Conservation (phyloP, 306 rosid species). For the Lotus japonicus region DNA sequence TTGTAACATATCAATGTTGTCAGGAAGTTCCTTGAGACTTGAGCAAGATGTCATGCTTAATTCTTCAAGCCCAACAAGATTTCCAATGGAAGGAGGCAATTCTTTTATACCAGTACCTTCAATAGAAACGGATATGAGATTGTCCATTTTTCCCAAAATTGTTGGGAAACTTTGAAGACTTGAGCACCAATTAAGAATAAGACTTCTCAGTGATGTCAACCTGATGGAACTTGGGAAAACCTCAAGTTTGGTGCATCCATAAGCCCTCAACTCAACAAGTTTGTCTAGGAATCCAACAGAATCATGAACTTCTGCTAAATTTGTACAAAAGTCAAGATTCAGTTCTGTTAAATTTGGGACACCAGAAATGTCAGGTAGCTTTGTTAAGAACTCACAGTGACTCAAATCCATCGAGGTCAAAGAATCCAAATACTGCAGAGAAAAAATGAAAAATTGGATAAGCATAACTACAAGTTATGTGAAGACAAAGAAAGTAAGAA, state of each 20-base stretch:
- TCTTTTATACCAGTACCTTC: constrained; percentile 29
- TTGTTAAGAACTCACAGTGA: constrained; percentile 17
- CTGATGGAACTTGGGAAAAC: too few species aligned
- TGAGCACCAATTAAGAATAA: constrained; percentile 34
- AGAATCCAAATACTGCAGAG: constrained; percentile 24
- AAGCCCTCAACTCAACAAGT: too few species aligned
- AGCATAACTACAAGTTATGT: neutral
- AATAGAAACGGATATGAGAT: constrained; percentile 26
- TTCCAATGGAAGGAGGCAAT: constrained; percentile 33
- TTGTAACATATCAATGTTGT: constrained; percentile 20
- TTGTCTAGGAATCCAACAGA: too few species aligned
- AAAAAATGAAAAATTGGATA: neutral
- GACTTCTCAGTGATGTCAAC: constrained; percentile 26
- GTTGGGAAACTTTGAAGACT: constrained; percentile 31
- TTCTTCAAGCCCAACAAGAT: constrained; percentile 33
- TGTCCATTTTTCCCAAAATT: constrained; percentile 33
- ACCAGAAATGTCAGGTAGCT: constrained; percentile 28
- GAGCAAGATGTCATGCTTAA: constrained; percentile 36
- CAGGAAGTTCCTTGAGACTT: constrained; percentile 32
- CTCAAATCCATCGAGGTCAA: constrained; percentile 28
- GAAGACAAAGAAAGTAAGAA: neutral
- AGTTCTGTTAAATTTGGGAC: constrained; percentile 30
- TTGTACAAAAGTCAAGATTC: neutral
- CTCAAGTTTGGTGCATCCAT: too few species aligned
- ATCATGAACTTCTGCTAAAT: too few species aligned